Evolutionary conservation across 2,329 filamentous ascomycete species (phyloP), one percentile per base, ranked within the genome.

Genomic region (Penicillium sp.): DNA sequence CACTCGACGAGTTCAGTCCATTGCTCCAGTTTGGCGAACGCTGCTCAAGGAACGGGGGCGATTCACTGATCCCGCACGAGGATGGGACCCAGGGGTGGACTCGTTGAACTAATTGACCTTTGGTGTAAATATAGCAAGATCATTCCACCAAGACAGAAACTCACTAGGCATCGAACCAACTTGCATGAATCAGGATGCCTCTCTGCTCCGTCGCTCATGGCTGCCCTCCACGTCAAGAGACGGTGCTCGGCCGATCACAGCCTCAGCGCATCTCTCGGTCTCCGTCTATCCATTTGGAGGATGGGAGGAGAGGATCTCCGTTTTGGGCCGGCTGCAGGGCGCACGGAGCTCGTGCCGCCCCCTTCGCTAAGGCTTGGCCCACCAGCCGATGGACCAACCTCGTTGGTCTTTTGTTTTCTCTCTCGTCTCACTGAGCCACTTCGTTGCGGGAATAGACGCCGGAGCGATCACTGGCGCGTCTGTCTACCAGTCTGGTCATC

Each of bases 271-370:
- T 32, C 18, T 32, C 29, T 5, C 29, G 29, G 29, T 9, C 9
- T 12, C 9, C n/a, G 35, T 13, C 18, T 5, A 37, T 13, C 9
- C 18, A 18, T 18, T 18, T 3, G 1, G 18, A 18, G 18, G 18
- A 18, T 18, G 18, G 18, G 18, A 18, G 45, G 48, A 46, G 41
- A 44, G 37, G 43, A 48, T 58, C 45, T 45, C 55, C 52, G 25
- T 5, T 50, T 55, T 52, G 1, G 53, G 56, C 52, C 54, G 35
- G 46, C 36, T 58, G 56, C 56, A 58, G 52, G 46, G 29, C 49
- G 42, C 46, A 36, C 42, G 9, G 42, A 41, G 39, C 39, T 37
- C 44, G 29, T 32, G 29, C 29, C 29, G 8, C 8, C 29, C 29
- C 29, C 29, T 5, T 32, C 48, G 45, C 48, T 50, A 48, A 48